Base-by-base conservation (phyloP, 2,329 filamentous ascomycete species). In the Beauveria varroae region DNA sequence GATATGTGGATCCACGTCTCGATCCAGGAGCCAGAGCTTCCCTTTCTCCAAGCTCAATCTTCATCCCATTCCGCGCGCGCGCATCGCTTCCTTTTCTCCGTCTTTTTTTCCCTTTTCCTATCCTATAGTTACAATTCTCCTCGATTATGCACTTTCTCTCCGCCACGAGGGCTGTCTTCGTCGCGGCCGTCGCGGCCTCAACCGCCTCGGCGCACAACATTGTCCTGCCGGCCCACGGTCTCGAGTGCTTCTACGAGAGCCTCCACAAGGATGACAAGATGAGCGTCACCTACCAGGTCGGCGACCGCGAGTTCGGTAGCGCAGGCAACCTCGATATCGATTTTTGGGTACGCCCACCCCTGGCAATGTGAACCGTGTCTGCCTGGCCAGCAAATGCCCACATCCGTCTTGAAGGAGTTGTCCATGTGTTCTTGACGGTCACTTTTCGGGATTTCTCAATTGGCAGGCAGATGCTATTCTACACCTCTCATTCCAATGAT, bases 241-340 rank as follows among this genome's bases (percentile, higher is more conserved):
- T 92, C 77, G 95, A 99, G 81, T 99, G 95, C 81, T 99, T 98
- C 83, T 90, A 96, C 81, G 95, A 99, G 80, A 77, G 81, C 69
- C 86, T 99, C 63, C 93, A 96, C 80, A 86, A 84, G 74, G 95
- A 96, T 76, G 95, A 99, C 80, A 90, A 89, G 77, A 99, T 99
- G 95, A 97, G 92, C 9, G 93, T 99, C 63, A 96, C 93, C 34
- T 99, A 96, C 82, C 95, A 98, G 79, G 93, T 98, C 63, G 95
- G 95, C 72, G 95, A 99, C 74, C 83, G 93, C 67, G 95, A 99
- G 74, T 97, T 96, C 76, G 93, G 93, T 57, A 90, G 90, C 57
- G 93, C 92, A 62, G 93, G 93, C 40, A 98, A 97, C 72, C 80
- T 99, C 63, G 93, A 98, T 68, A 89, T 99, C 72, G 95, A 99